Conservation (phyloP, 305 asterid species). For the Lippia alba region DNA sequence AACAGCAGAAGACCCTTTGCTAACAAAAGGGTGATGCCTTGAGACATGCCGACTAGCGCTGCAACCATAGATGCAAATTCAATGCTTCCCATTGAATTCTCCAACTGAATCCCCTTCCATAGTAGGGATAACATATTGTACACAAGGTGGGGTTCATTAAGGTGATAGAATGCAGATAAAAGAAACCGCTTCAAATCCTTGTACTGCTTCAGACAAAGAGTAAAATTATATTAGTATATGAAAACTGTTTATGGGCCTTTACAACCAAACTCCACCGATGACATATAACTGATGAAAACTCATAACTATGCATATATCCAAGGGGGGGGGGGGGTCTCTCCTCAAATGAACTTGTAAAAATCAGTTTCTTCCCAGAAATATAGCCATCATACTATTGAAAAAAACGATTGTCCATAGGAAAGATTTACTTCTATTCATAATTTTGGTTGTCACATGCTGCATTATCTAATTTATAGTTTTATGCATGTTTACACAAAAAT, state of each 20-base stretch:
- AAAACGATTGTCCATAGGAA: neutral
- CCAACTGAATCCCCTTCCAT: slow-evolving; percentile 93
- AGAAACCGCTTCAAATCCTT: slow-evolving; percentile 80
- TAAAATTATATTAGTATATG: slow-evolving; percentile 22
- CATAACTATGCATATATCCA: neutral
- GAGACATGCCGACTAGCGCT: slow-evolving; percentile 76
- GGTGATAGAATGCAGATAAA: slow-evolving; percentile 83
- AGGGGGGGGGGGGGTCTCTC: neutral
- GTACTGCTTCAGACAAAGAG: slow-evolving; percentile 58
- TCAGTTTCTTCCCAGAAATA: neutral
- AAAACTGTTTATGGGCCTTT: neutral
- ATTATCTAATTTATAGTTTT: neutral
- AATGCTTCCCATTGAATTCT: slow-evolving; percentile 76
- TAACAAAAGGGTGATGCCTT: slow-evolving; percentile 72
- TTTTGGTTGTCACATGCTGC: neutral
- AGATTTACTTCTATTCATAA: too few relatives aligned
- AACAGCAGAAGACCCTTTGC: slow-evolving; percentile 68
- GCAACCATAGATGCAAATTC: slow-evolving; percentile 79
- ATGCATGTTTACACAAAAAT: neutral
- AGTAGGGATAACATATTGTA: slow-evolving; percentile 92
- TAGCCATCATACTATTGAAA: neutral
- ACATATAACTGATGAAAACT: neutral
- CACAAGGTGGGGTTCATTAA: slow-evolving; percentile 79
- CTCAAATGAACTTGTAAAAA: neutral
- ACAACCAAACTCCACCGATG: neutral